Conservation (phyloP, 257 asterid genomes). For the Anisodus acutangulus region DNA sequence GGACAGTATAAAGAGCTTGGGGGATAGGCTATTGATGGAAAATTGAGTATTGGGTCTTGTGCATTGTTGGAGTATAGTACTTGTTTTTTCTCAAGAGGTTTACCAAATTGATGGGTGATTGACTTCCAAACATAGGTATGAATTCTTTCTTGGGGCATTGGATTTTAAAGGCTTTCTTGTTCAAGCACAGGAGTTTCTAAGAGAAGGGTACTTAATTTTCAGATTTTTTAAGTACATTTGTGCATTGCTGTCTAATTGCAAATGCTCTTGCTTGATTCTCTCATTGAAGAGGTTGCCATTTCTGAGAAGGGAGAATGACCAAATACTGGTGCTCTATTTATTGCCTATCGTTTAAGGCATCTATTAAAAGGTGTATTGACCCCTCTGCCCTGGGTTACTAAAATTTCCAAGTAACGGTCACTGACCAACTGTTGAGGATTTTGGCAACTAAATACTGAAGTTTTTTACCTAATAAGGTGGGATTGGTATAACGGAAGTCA, state of each 20-base stretch:
- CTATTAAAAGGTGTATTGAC: conserved; percentile 5
- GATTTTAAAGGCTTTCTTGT: conserved; percentile 22
- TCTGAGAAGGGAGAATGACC: neutral
- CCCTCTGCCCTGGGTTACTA: conserved; percentile 1
- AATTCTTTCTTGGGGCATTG: conserved; percentile 19
- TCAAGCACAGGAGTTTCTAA: neutral
- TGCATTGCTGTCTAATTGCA: neutral
- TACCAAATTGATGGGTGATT: conserved; percentile 18
- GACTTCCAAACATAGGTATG: conserved; percentile 28
- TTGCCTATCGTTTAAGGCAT: conserved; percentile 21
- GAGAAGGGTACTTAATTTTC: conserved; percentile 1
- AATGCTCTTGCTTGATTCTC: conserved; percentile 1
- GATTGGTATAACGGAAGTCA: neutral
- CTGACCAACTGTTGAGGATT: neutral
- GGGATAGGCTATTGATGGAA: neutral
- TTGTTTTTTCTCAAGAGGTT: neutral
- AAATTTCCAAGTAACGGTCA: neutral
- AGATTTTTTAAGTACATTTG: neutral
- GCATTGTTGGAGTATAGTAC: neutral
- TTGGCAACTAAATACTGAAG: neutral
- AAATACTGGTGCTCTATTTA: conserved; percentile 19
- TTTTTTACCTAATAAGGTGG: conserved; percentile 9
- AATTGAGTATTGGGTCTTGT: neutral
- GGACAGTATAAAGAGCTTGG: neutral
- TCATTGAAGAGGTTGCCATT: conserved; percentile 21